Base-by-base conservation (phyloP, 2,329 filamentous ascomycete species). In the Ophiostoma himal-ulmi region DNA sequence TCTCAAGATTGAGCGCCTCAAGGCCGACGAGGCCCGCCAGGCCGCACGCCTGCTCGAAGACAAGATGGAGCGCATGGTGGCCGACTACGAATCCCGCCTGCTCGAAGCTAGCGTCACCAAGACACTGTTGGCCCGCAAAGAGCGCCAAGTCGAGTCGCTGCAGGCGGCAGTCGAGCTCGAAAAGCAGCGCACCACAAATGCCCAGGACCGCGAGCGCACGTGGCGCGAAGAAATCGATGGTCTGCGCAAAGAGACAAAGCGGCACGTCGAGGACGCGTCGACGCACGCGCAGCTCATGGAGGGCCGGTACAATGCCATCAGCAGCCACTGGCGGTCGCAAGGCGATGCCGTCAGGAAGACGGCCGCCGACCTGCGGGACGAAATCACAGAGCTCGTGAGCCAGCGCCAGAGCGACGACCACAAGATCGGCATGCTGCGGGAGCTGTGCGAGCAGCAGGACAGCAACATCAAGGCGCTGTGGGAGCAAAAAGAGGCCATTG, bases 391-490 rank as follows among this genome's bases (percentile, higher is more conserved):
- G 11, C 78, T 91, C 54, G 81, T 84, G 66, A 81, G 84, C 54
- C 85, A 88, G 75, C 82, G 88, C 71, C 82, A 79, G 73, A 81
- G 81, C 68, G 88, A 91, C 75, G 87, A 89, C 75, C 84, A 85
- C 76, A 87, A 85, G 79, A 88, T 91, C 74, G 83, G 81, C 72
- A 87, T 86, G 41, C 81, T 93, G 68, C 84, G 88, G 68, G 88
- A 91, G 71, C 83, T 93, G 41, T 89, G 87, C 77, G 89, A 92
- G 73, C 90, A 93, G 78, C 88, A 92, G 77, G 86, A 91, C 73
- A 84, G 85, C 75, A 91, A 92, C 75, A 84, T 91, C 71, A 85
- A 86, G 70, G 82, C 86, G 71, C 80, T 89, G 34, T 80, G 80
- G 71, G 82, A 84, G 67, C 85, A 90, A 75, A 91, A 91, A 75